Evolutionary conservation across 257 asterid species (phyloP).

Genomic region (Solanum microdontum): DNA sequence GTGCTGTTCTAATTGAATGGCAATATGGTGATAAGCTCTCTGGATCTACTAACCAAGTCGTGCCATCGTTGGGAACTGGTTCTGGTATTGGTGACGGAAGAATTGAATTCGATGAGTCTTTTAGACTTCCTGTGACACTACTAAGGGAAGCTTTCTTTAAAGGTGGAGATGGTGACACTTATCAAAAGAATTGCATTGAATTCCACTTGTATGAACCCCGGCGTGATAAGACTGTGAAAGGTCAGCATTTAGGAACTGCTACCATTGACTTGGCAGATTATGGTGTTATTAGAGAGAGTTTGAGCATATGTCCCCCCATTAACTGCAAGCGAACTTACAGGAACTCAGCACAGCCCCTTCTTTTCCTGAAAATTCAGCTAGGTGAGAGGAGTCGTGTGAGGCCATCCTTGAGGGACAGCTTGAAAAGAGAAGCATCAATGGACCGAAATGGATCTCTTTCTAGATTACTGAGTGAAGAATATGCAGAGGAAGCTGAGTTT

Average conservation of each 20-base stretch:
- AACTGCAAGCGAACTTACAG: constrained; percentile 54
- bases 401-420: constrained; percentile 49
- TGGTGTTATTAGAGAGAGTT: constrained; percentile 37
- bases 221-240: constrained; percentile 53
- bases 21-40: constrained; percentile 43
- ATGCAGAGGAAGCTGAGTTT: constrained; percentile 32
- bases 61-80: neutral
- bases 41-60: constrained; percentile 33
- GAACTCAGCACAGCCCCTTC: constrained; percentile 34
- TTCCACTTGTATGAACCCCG: constrained; percentile 68
- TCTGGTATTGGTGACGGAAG: constrained; percentile 51
- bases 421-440: constrained; percentile 38
- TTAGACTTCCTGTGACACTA: constrained; percentile 47
- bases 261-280: constrained; percentile 59
- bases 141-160: constrained; percentile 24
- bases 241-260: constrained; percentile 60
- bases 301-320: constrained; percentile 40
- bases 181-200: constrained; percentile 55
- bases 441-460: constrained; percentile 51
- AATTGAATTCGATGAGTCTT: constrained; percentile 54
- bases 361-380: constrained; percentile 46
- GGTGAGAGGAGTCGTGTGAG: constrained; percentile 40
- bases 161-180: constrained; percentile 18
- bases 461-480: constrained; percentile 8
- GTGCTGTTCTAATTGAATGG: constrained; percentile 70